phyloP scores from a whole-genome alignment of 1,284 basidiomycete species.

The Cutaneotrichosporon sp. region DNA sequence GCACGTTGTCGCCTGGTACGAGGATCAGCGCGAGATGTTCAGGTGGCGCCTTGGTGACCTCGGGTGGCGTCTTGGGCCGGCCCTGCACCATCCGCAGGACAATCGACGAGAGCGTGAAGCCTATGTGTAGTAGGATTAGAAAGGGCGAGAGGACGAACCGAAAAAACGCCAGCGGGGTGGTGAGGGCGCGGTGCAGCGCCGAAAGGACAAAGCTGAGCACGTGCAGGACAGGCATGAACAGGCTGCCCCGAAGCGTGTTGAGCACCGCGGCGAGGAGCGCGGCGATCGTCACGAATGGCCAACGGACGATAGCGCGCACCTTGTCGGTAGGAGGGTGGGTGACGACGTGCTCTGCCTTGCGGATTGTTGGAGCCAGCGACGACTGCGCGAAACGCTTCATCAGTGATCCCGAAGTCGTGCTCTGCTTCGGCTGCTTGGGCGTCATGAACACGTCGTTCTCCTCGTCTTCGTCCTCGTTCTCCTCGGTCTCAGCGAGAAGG shows the following conservation, averaged over 20 bases:
- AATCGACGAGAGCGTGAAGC: slow-evolving; percentile 34
- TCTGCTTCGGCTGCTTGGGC: neutral
- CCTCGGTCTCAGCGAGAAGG: neutral
- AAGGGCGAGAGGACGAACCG: slow-evolving; percentile 22
- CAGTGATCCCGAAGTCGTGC: no score
- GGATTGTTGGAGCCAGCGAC: neutral
- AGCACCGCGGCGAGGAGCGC: neutral
- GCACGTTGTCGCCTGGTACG: slow-evolving; percentile 9
- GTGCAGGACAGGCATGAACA: neutral
- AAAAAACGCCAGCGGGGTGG: neutral
- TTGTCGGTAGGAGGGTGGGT: no score
- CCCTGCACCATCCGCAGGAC: slow-evolving; percentile 29
- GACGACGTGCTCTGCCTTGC: no score
- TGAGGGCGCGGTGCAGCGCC: neutral
- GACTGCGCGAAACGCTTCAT: neutral
- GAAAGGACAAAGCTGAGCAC: neutral
- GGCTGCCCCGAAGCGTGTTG: neutral
- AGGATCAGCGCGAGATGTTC: slow-evolving; percentile 22
- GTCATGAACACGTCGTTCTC: neutral
- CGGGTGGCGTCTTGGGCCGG: slow-evolving; percentile 2
- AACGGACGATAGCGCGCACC: neutral
- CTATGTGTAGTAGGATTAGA: slow-evolving; percentile 29
- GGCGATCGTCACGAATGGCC: neutral
- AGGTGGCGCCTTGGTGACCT: slow-evolving; percentile 15
- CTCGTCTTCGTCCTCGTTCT: neutral